Evolutionary conservation across 495 filamentous ascomycete species (phyloP).

Genomic region (Apiosordaria backusii): DNA sequence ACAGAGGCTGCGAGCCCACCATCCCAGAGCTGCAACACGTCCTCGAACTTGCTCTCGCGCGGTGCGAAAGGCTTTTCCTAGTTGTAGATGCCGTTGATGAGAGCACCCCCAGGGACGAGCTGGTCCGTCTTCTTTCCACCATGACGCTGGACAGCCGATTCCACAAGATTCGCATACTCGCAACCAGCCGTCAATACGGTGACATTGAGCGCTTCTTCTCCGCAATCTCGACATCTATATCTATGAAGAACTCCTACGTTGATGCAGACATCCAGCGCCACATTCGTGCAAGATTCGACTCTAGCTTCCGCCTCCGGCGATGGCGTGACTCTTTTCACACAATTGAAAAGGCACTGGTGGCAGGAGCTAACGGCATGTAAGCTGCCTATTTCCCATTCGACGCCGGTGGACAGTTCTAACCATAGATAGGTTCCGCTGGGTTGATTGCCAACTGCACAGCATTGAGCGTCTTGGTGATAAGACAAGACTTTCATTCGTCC

Average conservation of each 20-base stretch:
- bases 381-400: not conserved
- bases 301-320: constrained; percentile 18
- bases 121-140: constrained; percentile 22
- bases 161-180: constrained; percentile 35
- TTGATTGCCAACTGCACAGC: constrained; percentile 41
- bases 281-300: constrained; percentile 26
- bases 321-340: constrained; percentile 25
- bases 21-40: constrained; percentile 12
- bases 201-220: constrained; percentile 35
- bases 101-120: constrained; percentile 20
- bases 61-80: constrained; percentile 24
- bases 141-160: constrained; percentile 32
- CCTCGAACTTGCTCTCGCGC: constrained; percentile 10
- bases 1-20: constrained; percentile 12
- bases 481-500: constrained; percentile 22
- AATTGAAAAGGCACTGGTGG: constrained; percentile 26
- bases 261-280: constrained; percentile 31
- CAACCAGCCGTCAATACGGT: constrained; percentile 39
- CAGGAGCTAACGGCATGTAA: constrained; percentile 38
- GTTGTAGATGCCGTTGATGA: constrained; percentile 36
- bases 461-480: constrained; percentile 27
- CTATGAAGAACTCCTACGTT: constrained; percentile 35
- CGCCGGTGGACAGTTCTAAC: not conserved
- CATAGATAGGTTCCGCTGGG: constrained; percentile 39
- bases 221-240: constrained; percentile 5